A percentile compares a stretch with the other conserved stretches of the same genome.
Conservation (phyloP, 768 basidiomycete species). For the Kwoniella shandongensis region DNA sequence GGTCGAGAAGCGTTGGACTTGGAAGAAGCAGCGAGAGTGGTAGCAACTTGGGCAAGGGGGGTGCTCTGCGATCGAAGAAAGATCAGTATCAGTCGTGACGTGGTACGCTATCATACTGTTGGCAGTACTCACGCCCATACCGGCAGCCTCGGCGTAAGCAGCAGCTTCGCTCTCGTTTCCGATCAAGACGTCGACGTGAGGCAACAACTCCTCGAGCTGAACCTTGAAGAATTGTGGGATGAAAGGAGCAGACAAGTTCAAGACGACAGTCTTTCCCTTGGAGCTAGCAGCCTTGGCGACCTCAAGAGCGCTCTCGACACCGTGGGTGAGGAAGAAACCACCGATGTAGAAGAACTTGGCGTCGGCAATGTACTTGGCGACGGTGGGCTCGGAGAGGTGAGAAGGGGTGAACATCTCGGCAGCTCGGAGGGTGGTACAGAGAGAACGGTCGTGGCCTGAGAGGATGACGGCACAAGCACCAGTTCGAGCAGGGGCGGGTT, state of each 20-base stretch:
- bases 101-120: not conserved
- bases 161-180: constrained; percentile 96
- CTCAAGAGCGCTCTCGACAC: constrained; percentile 67
- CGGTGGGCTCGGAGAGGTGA: constrained; percentile 72
- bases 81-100: no score
- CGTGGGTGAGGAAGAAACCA: constrained; percentile 97
- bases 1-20: constrained; percentile 75
- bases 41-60: constrained; percentile 56
- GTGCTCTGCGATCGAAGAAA: constrained; percentile 30
- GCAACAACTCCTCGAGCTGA: constrained; percentile 77
- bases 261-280: constrained; percentile 76
- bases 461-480: constrained; percentile 96
- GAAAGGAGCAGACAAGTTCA: constrained; percentile 97
- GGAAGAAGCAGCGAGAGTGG: constrained; percentile 68
- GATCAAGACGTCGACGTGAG: constrained; percentile 84
- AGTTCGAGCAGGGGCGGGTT: constrained; percentile 74
- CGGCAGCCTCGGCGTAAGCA: constrained; percentile 74
- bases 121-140: constrained; percentile 60
- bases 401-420: constrained; percentile 85
- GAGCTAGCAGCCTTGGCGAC: constrained; percentile 75
- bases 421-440: constrained; percentile 84
- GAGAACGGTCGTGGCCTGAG: constrained; percentile 87
- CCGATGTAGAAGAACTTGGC: constrained; percentile 92
- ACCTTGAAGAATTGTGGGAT: constrained; percentile 87
- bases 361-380: constrained; percentile 72